Conservation (phyloP, 257 asterid genomes). For the Solanum bulbocastanum region DNA sequence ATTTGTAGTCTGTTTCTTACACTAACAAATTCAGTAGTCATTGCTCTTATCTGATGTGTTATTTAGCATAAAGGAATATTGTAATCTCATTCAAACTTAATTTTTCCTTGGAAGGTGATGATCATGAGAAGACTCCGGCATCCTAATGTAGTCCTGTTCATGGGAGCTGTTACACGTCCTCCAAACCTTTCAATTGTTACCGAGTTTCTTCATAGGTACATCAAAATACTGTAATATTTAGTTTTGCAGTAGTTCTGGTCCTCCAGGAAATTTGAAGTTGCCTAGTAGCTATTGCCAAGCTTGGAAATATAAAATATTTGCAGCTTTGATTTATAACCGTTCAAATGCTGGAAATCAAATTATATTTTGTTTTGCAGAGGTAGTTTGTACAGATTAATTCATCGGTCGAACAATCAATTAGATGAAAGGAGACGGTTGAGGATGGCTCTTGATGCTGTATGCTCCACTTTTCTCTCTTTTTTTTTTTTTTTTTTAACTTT, state of each 20-base stretch:
- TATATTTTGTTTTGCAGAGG: conserved; percentile 58
- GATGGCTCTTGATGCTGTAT: conserved; percentile 95
- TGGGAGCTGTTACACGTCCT: conserved; percentile 97
- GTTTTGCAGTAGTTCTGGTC: not conserved
- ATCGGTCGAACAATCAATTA: conserved; percentile 86
- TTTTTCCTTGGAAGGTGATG: conserved; percentile 44
- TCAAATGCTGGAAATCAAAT: not conserved
- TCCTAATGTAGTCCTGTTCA: conserved; percentile 92
- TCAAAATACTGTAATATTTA: conserved; percentile 5
- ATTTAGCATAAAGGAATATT: conserved; percentile 3
- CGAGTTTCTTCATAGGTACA: conserved; percentile 94
- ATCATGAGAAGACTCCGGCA: conserved; percentile 88
- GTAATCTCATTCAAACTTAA: not conserved
- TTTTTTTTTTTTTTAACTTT: not conserved
- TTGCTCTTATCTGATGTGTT: not conserved
- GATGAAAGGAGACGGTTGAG: conserved; percentile 84
- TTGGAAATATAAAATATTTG: not conserved
- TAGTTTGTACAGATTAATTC: conserved; percentile 83
- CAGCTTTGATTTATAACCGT: not conserved
- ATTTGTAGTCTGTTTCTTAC: not conserved
- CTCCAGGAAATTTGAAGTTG: not conserved
- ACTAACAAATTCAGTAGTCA: not conserved
- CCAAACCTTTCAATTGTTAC: conserved; percentile 92
- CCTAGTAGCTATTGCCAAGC: not conserved
- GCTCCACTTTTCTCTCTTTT: conserved; percentile 2